phyloP scores from a whole-genome alignment of 768 basidiomycete genomes.

The Xerocomellus amylosporus region DNA sequence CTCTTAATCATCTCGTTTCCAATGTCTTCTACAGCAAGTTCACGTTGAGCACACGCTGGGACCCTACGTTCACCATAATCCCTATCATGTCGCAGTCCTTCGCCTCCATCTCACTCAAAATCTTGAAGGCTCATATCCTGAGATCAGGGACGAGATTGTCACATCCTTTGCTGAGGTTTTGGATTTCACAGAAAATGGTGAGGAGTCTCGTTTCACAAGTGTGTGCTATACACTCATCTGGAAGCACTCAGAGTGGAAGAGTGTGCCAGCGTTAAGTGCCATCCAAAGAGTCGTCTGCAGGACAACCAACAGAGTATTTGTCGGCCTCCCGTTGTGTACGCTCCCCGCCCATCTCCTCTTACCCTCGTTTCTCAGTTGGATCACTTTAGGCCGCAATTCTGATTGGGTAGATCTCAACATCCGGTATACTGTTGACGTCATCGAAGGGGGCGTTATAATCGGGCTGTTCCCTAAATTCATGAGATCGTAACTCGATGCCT shows the following conservation, averaged over 20 bases:
- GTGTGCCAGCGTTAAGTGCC: not conserved
- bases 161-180: slow-evolving; percentile 41
- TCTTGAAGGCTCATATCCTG: not conserved
- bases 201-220: not conserved
- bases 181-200: slow-evolving; percentile 2
- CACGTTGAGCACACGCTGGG: slow-evolving; percentile 40
- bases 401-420: slow-evolving; percentile 36
- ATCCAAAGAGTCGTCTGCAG: slow-evolving; percentile 25
- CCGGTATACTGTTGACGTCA: slow-evolving; percentile 28
- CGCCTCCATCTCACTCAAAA: slow-evolving; percentile 7
- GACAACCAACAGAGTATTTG: slow-evolving; percentile 32
- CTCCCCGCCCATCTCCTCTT: not conserved
- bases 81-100: slow-evolving; percentile 30
- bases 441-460: slow-evolving; percentile 18
- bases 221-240: not conserved
- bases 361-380: slow-evolving; percentile 3
- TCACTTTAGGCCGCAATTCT: slow-evolving; percentile 36
- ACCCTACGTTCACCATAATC: slow-evolving; percentile 23
- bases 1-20: too few relatives aligned
- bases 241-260: not conserved
- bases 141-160: slow-evolving; percentile 43
- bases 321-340: slow-evolving; percentile 48
- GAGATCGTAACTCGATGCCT: not conserved
- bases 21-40: slow-evolving; percentile 29
- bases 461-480: slow-evolving; percentile 29